Conservation (phyloP, 2,329 filamentous ascomycete genomes). For the Aspergillus sp. region DNA sequence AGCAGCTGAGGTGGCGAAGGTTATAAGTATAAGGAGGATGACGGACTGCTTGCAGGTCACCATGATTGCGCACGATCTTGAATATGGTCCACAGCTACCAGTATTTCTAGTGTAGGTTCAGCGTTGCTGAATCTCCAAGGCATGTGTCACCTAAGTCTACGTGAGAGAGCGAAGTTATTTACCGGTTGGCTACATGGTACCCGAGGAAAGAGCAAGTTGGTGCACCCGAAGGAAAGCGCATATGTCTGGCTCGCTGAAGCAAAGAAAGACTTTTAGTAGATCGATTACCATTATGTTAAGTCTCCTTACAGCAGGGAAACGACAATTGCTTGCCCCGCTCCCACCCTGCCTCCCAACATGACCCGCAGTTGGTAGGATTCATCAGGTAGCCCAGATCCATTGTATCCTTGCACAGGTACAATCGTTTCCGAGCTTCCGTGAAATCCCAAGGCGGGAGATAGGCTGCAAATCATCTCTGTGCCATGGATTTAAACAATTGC, state of each 20-base stretch:
- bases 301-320: not conserved
- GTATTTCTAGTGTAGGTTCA: not conserved
- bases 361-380: constrained; percentile 1
- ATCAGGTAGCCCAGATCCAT: not conserved
- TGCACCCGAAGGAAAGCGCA: not conserved
- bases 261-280: not conserved
- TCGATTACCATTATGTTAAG: not conserved
- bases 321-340: constrained; percentile 4
- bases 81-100: not conserved
- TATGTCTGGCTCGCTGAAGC: not conserved
- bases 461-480: not conserved
- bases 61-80: not conserved
- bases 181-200: not conserved
- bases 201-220: not conserved
- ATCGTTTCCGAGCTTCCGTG: not conserved
- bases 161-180: not conserved
- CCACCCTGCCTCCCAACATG: constrained; percentile 7
- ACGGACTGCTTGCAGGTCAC: not conserved
- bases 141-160: not conserved
- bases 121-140: not conserved
- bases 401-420: not conserved
- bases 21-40: constrained; percentile 2
- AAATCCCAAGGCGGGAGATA: not conserved
- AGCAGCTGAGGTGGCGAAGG: not conserved
- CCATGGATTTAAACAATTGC: not conserved